Evolutionary conservation across 805 yeast species (phyloP), one percentile per base, ranked within the genome.

Genomic region (Cyberlindnera maclurae): DNA sequence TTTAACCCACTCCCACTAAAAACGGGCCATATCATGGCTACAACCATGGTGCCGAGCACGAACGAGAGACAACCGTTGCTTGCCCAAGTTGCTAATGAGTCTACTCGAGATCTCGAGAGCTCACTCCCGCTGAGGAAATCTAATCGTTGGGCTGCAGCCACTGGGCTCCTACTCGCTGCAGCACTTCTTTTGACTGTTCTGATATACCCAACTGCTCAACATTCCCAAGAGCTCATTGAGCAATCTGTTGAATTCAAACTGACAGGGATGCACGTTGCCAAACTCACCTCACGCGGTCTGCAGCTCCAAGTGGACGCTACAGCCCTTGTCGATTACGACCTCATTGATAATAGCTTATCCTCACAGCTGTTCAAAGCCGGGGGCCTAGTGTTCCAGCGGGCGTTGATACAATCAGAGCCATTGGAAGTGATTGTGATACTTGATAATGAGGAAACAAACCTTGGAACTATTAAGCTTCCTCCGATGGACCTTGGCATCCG

Each of bases 401-500:
- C 64, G 4, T 50, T 54, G 22, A 37, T 66, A 15, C 52, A 57
- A 20, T 37, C 64, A 29, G 58, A 59, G 29, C 45, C 58, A 7
- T 41, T 65, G 17, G 58, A 60, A 18, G 33, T 67, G 37, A 37
- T 39, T 26, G 63, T 61, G 31, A 52, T 35, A 5, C 12, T 43
- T 12, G 47, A 44, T 28, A 52, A 42, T 10, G 33, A 54, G 29
- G 27, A 30, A 28, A 40, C 67, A 30, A 12, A 6, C 27, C 16
- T 35, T 12, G 71, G 72, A 1, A 41, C 41, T 1, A 59, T 60
- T 5, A 45, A 51, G 13, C 51, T 65, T 1, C 53, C 65, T 2
- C 60, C 62, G 12, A 62, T 67, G 38, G 36, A 42, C 12, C 61
- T 66, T 8, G 46, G 47, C 11, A 59, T 63, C n/a, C 51, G 42